Conservation (phyloP, 2,329 filamentous ascomycete genomes). For the Cryphonectria parasitica region DNA sequence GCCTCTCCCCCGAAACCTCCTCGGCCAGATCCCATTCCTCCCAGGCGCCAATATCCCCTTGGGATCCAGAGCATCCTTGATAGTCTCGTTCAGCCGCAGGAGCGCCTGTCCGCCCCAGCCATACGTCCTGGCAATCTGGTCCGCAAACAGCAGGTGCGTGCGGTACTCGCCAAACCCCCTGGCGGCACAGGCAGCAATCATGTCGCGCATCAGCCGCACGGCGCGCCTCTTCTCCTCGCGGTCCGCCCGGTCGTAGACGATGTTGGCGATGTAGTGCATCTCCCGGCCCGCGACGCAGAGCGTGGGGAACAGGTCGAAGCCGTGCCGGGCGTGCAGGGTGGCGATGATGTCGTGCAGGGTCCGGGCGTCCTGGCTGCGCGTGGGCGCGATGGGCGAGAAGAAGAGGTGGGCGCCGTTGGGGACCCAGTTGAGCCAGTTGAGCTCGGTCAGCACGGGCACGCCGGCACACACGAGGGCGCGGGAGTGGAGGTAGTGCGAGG, state of each 20-base stretch:
- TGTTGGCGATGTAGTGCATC: constrained; percentile 50
- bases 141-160: constrained; percentile 45
- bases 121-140: constrained; percentile 45
- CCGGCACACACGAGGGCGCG: constrained; percentile 42
- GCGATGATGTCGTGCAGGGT: constrained; percentile 40
- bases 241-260: constrained; percentile 48
- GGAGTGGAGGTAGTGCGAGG: constrained; percentile 44
- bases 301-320: constrained; percentile 39
- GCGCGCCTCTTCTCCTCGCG: constrained; percentile 36
- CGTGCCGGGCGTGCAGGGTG: constrained; percentile 32
- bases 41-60: constrained; percentile 52
- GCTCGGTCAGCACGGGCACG: constrained; percentile 44
- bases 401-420: constrained; percentile 44
- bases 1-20: constrained; percentile 36
- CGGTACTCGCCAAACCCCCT: constrained; percentile 46
- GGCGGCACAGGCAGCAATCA: constrained; percentile 41
- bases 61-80: constrained; percentile 46
- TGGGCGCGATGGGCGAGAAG: constrained; percentile 44
- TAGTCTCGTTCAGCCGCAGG: constrained; percentile 43
- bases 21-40: constrained; percentile 45
- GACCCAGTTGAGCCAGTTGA: constrained; percentile 43
- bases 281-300: constrained; percentile 43
- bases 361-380: constrained; percentile 41
- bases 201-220: constrained; percentile 39
- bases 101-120: constrained; percentile 43